Conservation (phyloP, 768 basidiomycete genomes). For the Leucocoprinus birnbaumii region DNA sequence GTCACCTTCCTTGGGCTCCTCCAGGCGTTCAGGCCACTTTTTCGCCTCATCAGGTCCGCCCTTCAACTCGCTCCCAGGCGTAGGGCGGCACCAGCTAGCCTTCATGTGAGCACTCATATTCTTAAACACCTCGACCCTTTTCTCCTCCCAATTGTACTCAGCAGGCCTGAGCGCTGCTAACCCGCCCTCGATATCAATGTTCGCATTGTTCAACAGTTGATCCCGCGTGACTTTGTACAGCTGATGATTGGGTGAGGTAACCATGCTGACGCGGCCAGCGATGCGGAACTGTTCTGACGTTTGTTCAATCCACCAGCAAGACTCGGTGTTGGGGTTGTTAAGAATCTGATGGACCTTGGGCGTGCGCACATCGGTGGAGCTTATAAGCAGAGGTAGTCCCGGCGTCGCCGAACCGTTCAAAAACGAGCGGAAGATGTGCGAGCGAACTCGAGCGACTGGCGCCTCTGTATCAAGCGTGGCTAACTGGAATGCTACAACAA, state of each 20-base stretch:
- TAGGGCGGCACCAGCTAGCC: slow-evolving; percentile 70
- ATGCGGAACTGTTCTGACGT: slow-evolving; percentile 75
- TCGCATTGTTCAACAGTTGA: slow-evolving; percentile 17
- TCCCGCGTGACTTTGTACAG: slow-evolving; percentile 32
- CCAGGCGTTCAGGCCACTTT: slow-evolving; percentile 57
- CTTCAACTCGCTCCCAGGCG: slow-evolving; percentile 53
- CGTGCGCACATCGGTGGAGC: slow-evolving; percentile 70
- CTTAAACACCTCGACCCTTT: slow-evolving; percentile 59
- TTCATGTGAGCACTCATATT: slow-evolving; percentile 58
- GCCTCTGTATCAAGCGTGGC: slow-evolving; percentile 47
- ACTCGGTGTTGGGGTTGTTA: slow-evolving; percentile 47
- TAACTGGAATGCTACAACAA: slow-evolving; percentile 60
- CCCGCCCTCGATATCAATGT: slow-evolving; percentile 15
- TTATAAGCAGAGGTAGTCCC: slow-evolving; percentile 56
- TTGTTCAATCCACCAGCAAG: slow-evolving; percentile 73
- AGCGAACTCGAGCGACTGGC: slow-evolving; percentile 57
- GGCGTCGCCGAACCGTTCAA: slow-evolving; percentile 32
- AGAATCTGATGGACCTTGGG: slow-evolving; percentile 63
- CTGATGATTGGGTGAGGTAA: slow-evolving; percentile 45
- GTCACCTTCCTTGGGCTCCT: slow-evolving; percentile 39
- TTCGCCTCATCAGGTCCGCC: slow-evolving; percentile 56
- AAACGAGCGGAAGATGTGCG: slow-evolving; percentile 60
- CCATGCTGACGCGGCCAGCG: slow-evolving; percentile 49
- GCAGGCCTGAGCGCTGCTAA: slow-evolving; percentile 34
- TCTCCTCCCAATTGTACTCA: slow-evolving; percentile 63